These are phyloP conservation scores for Wickerhamiella spandovensis DNA, from an alignment of 805 yeast genomes.

Conservation along the genomic window DNA sequence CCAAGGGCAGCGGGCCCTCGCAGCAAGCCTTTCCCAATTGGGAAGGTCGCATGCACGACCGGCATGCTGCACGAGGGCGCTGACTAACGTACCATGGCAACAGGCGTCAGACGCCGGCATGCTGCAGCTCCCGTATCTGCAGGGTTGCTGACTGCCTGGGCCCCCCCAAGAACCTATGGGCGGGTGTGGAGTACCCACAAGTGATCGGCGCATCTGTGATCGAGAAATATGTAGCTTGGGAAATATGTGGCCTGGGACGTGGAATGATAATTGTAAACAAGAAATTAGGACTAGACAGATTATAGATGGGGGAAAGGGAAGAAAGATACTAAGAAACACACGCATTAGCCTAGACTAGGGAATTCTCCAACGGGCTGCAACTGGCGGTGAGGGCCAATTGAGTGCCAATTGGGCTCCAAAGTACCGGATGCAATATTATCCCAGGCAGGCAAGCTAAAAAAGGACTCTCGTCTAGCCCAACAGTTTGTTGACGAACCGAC, in stretches of 20 bases:
- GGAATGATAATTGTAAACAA: no score
- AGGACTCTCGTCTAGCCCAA: background rate
- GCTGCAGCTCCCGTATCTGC: background rate
- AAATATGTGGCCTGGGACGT: no score
- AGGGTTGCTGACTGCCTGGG: background rate
- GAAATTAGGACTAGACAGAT: background rate
- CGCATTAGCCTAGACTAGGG: background rate
- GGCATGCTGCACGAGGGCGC: background rate
- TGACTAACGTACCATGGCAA: background rate
- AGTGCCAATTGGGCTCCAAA: background rate
- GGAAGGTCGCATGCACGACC: background rate
- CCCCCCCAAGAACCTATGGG: no score
- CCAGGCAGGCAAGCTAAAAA: background rate
- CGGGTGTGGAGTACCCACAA: no score
- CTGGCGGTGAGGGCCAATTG: background rate
- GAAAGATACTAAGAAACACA: background rate
- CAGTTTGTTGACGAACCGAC: conserved; percentile 7
- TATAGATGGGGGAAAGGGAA: background rate
- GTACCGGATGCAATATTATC: background rate
- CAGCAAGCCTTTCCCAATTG: background rate
- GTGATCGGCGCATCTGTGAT: no score
- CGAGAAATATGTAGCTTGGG: no score
- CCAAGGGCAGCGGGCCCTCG: background rate
- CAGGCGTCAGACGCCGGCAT: background rate
- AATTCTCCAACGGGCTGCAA: background rate